Evolutionary conservation across 306 rosid species (phyloP).

Genomic region (Gastrolobium villosum): DNA sequence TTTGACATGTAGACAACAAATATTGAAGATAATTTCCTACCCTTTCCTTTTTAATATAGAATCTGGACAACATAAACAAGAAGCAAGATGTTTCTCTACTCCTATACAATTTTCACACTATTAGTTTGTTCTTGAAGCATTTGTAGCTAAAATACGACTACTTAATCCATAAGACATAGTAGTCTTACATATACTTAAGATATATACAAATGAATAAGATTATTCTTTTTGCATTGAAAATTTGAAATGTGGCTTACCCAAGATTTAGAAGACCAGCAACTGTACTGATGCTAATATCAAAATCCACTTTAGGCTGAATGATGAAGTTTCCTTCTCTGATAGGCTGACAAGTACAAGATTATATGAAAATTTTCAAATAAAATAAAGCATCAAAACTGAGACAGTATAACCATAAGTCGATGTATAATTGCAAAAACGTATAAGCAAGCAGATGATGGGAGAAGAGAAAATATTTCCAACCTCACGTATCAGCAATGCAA

Average conservation of each 20-base stretch:
- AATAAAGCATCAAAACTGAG: conserved; percentile 40
- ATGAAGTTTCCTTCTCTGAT: conserved; percentile 97
- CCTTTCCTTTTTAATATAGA: background rate
- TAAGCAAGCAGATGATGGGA: conserved; percentile 39
- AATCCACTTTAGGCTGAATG: conserved; percentile 99
- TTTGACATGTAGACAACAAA: conserved; percentile 5
- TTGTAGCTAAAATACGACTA: conserved; percentile 35
- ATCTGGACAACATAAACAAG: conserved; percentile 25
- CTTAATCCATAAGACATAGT: conserved; percentile 32
- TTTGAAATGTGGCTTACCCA: conserved; percentile 72
- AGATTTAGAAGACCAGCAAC: conserved; percentile 99
- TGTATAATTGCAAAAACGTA: conserved; percentile 12
- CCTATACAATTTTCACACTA: conserved; percentile 4
- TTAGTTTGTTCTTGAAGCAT: conserved; percentile 32
- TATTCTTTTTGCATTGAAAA: background rate
- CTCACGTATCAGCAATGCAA: conserved; percentile 96
- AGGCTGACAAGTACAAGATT: conserved; percentile 69
- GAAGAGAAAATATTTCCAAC: conserved; percentile 50
- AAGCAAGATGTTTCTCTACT: conserved; percentile 25
- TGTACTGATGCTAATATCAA: conserved; percentile 92
- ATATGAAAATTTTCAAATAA: conserved; percentile 8
- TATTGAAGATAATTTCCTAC: conserved; percentile 8
- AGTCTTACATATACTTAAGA: conserved; percentile 29
- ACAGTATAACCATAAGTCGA: conserved; percentile 1
- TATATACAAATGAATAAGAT: conserved; percentile 20